These are phyloP conservation scores for Eucalyptus curtisii DNA, from an alignment of 345 rosid genomes.

Conservation along the genomic window DNA sequence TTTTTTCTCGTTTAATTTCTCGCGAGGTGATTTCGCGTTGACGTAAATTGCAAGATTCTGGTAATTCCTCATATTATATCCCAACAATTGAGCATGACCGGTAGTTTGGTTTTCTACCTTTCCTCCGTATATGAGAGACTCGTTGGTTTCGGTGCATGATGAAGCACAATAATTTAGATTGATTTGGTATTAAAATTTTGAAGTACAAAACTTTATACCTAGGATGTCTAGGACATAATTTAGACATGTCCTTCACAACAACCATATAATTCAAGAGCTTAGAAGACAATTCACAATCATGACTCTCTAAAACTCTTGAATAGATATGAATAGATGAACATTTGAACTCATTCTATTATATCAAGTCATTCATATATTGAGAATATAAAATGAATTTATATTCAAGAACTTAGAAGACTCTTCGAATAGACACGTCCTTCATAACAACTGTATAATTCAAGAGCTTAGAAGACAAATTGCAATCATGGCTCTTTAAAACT, in stretches of 20 bases:
- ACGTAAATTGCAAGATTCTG: no score
- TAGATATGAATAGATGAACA: no score
- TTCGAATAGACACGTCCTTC: no score
- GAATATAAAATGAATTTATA: background rate
- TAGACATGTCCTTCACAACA: background rate
- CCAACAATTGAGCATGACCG: no score
- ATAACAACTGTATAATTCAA: no score
- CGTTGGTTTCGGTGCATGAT: background rate
- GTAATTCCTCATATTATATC: no score
- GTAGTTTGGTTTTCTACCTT: background rate
- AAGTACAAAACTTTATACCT: background rate
- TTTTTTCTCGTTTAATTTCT: no score
- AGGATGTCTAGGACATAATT: background rate
- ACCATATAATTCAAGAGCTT: background rate
- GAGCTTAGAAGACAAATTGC: no score
- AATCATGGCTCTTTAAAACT: no score
- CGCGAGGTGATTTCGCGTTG: no score
- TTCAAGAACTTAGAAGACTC: no score
- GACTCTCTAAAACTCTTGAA: rapidly evolving
- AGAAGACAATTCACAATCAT: background rate
- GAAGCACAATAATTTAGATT: background rate
- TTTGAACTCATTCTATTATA: background rate
- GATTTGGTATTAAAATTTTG: background rate
- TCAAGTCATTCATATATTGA: background rate
- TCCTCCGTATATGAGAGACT: background rate